Conservation (phyloP, 2,329 filamentous ascomycete species). For the Fusarium guadeloupense region DNA sequence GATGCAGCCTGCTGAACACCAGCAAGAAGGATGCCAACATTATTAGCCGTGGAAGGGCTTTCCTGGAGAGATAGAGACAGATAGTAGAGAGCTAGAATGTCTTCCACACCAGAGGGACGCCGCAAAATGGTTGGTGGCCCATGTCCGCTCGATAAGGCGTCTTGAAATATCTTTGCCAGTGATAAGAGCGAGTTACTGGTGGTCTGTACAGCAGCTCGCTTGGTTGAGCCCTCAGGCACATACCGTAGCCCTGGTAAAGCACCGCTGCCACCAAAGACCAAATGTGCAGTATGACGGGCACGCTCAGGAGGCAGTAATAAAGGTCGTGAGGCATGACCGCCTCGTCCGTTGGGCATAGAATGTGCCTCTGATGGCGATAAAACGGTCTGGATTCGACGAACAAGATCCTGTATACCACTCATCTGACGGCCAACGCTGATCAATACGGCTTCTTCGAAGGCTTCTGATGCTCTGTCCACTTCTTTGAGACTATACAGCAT, state of each 20-base stretch:
- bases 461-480: slow-evolving; percentile 79
- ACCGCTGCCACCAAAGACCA: slow-evolving; percentile 81
- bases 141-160: slow-evolving; percentile 84
- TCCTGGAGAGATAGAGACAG: slow-evolving; percentile 92
- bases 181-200: slow-evolving; percentile 96
- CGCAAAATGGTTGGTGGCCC: slow-evolving; percentile 63
- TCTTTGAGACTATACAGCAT: slow-evolving; percentile 94
- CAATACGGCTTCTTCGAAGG: slow-evolving; percentile 94
- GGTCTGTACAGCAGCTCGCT: slow-evolving; percentile 85
- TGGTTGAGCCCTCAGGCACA: slow-evolving; percentile 70
- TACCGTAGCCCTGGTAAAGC: slow-evolving; percentile 83
- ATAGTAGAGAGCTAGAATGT: slow-evolving; percentile 95
- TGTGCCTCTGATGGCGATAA: slow-evolving; percentile 56
- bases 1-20: slow-evolving; percentile 78
- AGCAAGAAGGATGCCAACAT: slow-evolving; percentile 95
- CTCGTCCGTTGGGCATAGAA: slow-evolving; percentile 14
- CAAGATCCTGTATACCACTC: slow-evolving; percentile 78
- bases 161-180: slow-evolving; percentile 96
- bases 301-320: slow-evolving; percentile 84
- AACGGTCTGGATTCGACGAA: slow-evolving; percentile 78
- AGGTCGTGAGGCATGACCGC: slow-evolving; percentile 53
- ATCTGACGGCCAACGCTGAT: slow-evolving; percentile 81
- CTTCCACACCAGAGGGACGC: slow-evolving; percentile 80
- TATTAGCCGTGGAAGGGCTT: slow-evolving; percentile 97
- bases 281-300: slow-evolving; percentile 81